Evolutionary conservation across 257 asterid genomes (phyloP).

Genomic region (Gentiana dahurica): DNA sequence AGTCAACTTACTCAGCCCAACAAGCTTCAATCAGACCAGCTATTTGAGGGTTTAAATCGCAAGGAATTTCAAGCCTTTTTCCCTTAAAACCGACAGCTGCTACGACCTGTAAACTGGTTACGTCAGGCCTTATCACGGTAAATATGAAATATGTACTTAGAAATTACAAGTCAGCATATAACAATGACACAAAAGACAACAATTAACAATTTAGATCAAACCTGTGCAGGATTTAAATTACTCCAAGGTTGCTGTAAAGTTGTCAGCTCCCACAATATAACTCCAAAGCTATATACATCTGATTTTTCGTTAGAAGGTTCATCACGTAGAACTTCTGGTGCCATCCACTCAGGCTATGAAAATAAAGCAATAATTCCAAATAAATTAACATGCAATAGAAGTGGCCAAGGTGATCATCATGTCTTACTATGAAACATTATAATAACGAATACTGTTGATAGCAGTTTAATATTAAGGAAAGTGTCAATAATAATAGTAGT

Average conservation of each 20-base stretch:
- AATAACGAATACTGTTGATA: no score
- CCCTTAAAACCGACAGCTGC: slow-evolving; percentile 90
- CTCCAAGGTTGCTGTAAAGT: slow-evolving; percentile 92
- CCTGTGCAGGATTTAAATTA: slow-evolving; percentile 86
- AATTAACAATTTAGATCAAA: slow-evolving; percentile 32
- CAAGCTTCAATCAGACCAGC: slow-evolving; percentile 74
- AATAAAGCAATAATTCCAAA: slow-evolving; percentile 8
- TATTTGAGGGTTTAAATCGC: slow-evolving; percentile 60
- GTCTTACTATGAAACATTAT: not conserved
- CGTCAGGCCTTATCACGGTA: no score
- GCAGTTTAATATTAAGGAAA: no score
- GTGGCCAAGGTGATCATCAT: not conserved
- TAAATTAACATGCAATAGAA: slow-evolving; percentile 5
- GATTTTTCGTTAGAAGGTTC: slow-evolving; percentile 97
- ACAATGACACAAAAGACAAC: not conserved
- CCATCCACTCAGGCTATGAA: slow-evolving; percentile 97
- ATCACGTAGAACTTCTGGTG: no score
- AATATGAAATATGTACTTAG: no score
- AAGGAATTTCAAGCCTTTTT: slow-evolving; percentile 75
- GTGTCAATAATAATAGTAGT: no score
- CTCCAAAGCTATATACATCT: slow-evolving; percentile 91
- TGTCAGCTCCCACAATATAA: slow-evolving; percentile 90
- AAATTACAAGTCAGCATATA: no score
- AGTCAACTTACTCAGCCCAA: slow-evolving; percentile 71
- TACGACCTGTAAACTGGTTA: slow-evolving; percentile 50